Evolutionary conservation across 2,329 filamentous ascomycete genomes (phyloP), one percentile per base, ranked within the genome.

Genomic region (Fusarium nelsonii): DNA sequence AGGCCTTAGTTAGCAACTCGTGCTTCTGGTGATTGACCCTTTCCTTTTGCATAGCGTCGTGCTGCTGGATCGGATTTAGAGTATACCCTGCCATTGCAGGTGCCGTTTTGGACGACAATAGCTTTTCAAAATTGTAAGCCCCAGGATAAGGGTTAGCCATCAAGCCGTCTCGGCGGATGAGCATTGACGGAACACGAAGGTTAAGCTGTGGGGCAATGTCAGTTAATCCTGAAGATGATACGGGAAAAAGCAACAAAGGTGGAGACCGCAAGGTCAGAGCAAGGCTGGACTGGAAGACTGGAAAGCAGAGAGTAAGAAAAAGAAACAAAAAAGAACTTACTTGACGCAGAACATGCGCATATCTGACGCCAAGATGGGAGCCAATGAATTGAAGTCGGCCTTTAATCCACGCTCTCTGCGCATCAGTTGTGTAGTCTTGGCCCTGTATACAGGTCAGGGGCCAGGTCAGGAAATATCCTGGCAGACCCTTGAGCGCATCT

Each of bases 101-200:
- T 5, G 78, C 75, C 15, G 72, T 62, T 50, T 78, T 79, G 18
- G 80, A 78, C 5, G 82, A 81, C n/a, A 84, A 73, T 32, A 84
- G 71, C 75, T 81, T 83, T 69, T 83, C 79, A 61, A 84, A 82
- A 70, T 84, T 80, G 51, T 81, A 77, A 8, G 78, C 78, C 50
- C 78, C 75, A 8, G 80, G 78, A 55, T 81, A 82, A 4, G 82
- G 81, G 48, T 78, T 79, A 3, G 81, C 80, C 78, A 86, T 80
- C 11, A 87, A 75, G 6, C 81, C 81, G 70, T 88, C 86, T 36
- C 83, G 79, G 30, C 81, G 83, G 74, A 90, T 88, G 64, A 89
- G 81, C 87, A 90, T 89, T 1, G 86, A 89, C 3, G 88, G 88
- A 18, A 89, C 81, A 26, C 88, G 85, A 53, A 89, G 76, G 73